phyloP scores from a whole-genome alignment of 441 rosid genomes.

The Monsonia emarginata region DNA sequence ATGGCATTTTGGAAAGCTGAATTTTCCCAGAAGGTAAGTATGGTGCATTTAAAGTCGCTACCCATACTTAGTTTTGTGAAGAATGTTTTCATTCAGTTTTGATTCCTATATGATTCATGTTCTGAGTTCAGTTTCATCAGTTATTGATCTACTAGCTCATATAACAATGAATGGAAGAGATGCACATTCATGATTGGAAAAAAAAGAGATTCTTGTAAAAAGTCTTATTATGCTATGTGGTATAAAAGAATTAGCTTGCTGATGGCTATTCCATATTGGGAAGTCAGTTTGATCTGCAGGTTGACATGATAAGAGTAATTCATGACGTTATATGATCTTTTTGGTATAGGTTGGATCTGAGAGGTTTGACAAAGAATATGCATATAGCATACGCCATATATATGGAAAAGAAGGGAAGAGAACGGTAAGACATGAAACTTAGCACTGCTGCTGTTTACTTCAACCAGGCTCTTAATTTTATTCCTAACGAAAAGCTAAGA shows the following conservation, averaged over 20 bases:
- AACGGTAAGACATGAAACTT: slow-evolving; percentile 44
- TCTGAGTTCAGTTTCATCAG: not conserved
- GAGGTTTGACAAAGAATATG: slow-evolving; percentile 87
- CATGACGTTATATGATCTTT: slow-evolving; percentile 4
- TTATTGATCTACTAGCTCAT: not conserved
- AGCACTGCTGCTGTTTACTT: not conserved
- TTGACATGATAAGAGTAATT: slow-evolving; percentile 1
- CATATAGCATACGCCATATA: slow-evolving; percentile 75
- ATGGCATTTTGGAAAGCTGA: slow-evolving; percentile 90
- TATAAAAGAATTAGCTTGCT: not conserved
- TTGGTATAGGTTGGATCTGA: slow-evolving; percentile 67
- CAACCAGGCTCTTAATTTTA: not conserved
- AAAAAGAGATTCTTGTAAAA: too few relatives aligned
- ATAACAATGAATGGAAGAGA: not conserved
- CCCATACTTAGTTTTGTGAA: not conserved
- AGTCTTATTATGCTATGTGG: not conserved
- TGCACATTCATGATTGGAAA: not conserved
- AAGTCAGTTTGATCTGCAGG: not conserved
- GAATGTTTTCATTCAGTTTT: not conserved
- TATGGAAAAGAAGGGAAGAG: slow-evolving; percentile 93
- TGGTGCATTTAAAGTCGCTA: not conserved
- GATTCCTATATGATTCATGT: not conserved
- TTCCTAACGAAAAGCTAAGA: not conserved
- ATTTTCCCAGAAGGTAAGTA: slow-evolving; percentile 64
- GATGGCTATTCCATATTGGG: not conserved